Conservation (phyloP, 192 early-diverging fungal genomes). For the Mortierella antarctica region DNA sequence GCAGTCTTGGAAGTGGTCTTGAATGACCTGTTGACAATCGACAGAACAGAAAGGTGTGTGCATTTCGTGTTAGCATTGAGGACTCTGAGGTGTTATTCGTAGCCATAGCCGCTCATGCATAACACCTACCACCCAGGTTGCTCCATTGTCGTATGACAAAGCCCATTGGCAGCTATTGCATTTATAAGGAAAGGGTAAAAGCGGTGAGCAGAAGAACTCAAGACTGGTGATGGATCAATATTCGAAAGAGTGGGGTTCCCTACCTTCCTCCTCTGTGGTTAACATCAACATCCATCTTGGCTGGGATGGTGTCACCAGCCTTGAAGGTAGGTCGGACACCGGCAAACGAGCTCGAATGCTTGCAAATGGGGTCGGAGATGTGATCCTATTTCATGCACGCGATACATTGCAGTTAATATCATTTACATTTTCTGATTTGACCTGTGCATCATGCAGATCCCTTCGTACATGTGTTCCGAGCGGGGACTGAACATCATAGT, state of each 20-base stretch:
- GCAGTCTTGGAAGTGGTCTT: conserved; percentile 67
- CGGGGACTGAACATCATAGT: conserved; percentile 47
- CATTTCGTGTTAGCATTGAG: not conserved
- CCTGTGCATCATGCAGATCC: not conserved
- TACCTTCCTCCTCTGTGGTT: conserved; percentile 51
- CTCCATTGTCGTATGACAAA: conserved; percentile 44
- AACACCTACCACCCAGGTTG: conserved; percentile 47
- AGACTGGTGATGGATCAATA: not conserved
- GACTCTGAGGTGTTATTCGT: not conserved
- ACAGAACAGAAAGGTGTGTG: not conserved
- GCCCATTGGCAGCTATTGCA: conserved; percentile 47
- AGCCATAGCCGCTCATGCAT: not conserved
- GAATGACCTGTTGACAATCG: conserved; percentile 55
- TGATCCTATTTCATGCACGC: not conserved
- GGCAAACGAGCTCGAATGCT: conserved; percentile 40
- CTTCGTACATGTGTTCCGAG: conserved; percentile 36
- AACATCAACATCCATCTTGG: conserved; percentile 52
- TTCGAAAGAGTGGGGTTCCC: not conserved
- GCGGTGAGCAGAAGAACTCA: not conserved
- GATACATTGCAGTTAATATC: not conserved
- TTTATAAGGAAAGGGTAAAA: not conserved
- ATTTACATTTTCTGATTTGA: not conserved
- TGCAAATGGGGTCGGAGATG: conserved; percentile 45
- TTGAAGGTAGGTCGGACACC: conserved; percentile 48
- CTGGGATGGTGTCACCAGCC: conserved; percentile 27